phyloP scores from a whole-genome alignment of 345 rosid species.

The Heritiera littoralis region DNA sequence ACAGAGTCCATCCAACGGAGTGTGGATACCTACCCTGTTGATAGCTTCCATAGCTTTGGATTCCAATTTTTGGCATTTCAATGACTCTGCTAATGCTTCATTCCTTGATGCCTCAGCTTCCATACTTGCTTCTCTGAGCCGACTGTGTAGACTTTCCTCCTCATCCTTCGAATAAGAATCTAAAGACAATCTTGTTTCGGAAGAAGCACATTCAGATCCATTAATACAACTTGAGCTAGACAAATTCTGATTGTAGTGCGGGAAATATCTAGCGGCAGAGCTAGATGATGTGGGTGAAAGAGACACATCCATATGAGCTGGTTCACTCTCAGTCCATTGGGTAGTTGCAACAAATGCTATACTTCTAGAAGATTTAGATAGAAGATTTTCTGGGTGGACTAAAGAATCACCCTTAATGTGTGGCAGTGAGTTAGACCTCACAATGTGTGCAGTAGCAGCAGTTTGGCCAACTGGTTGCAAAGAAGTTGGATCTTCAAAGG shows the following conservation, averaged over 20 bases:
- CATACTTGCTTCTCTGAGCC: conserved; percentile 30
- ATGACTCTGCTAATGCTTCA: conserved; percentile 37
- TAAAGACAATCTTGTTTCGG: conserved; percentile 36
- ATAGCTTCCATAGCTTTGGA: conserved; percentile 45
- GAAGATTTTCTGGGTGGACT: conserved; percentile 18
- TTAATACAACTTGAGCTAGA: conserved; percentile 32
- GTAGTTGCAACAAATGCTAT: conserved; percentile 25
- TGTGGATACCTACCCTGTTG: conserved; percentile 44
- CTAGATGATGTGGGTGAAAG: conserved; percentile 17
- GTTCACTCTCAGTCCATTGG: conserved; percentile 33
- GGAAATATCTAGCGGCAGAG: conserved; percentile 22
- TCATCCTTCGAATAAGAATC: conserved; percentile 40
- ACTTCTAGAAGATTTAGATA: conserved; percentile 29
- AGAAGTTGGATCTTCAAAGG: conserved; percentile 32
- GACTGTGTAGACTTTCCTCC: conserved; percentile 35
- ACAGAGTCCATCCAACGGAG: not conserved
- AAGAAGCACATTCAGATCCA: conserved; percentile 32
- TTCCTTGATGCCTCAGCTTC: conserved; percentile 40
- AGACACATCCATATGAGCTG: conserved; percentile 23
- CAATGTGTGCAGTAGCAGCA: conserved; percentile 13
- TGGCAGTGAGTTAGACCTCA: conserved; percentile 34
- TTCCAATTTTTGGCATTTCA: conserved; percentile 43
- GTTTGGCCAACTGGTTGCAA: conserved; percentile 7
- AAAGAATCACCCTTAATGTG: conserved; percentile 20
- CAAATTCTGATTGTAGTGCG: conserved; percentile 22